Evolutionary conservation across 352 stramenopile genomes (phyloP).

Genomic region (Globisporangium nunn): DNA sequence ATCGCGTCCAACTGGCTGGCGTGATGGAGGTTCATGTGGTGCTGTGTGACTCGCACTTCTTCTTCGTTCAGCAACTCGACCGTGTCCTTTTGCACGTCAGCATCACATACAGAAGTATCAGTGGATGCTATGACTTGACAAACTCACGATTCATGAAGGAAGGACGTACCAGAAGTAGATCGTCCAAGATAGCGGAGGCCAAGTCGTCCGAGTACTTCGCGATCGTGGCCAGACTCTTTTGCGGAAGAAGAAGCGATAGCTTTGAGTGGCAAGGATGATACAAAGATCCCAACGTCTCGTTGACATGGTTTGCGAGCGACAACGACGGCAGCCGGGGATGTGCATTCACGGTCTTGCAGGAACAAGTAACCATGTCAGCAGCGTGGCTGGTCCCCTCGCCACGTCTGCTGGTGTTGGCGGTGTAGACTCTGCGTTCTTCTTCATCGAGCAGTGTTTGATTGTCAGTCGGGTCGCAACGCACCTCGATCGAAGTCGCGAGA

Average conservation of each 20-base stretch:
- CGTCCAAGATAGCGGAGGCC: constrained; percentile 48
- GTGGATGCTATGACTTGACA: neutral
- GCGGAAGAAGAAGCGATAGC: constrained; percentile 33
- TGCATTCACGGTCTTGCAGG: neutral
- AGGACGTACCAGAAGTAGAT: constrained; percentile 43
- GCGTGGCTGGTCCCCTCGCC: neutral
- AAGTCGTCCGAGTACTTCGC: constrained; percentile 44
- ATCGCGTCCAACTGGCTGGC: constrained; percentile 40
- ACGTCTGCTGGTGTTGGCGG: neutral
- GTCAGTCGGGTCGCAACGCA: neutral
- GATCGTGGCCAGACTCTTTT: constrained; percentile 29
- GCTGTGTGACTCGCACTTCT: constrained; percentile 25
- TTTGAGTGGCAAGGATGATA: constrained; percentile 26
- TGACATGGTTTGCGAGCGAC: constrained; percentile 43
- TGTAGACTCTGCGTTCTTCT: neutral
- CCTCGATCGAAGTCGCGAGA: neutral
- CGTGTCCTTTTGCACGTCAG: constrained; percentile 34
- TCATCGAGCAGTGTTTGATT: neutral
- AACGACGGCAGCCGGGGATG: constrained; percentile 32
- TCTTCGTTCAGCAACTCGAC: constrained; percentile 50
- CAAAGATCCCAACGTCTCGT: constrained; percentile 34
- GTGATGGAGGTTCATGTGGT: constrained; percentile 20
- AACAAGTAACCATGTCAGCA: neutral
- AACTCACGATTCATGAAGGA: neutral
- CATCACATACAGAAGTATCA: neutral